A percentile compares a stretch with the other conserved stretches of the same genome.
Conservation (phyloP, 176 grass and related monocot genomes). For the Thinopyrum elongatum region DNA sequence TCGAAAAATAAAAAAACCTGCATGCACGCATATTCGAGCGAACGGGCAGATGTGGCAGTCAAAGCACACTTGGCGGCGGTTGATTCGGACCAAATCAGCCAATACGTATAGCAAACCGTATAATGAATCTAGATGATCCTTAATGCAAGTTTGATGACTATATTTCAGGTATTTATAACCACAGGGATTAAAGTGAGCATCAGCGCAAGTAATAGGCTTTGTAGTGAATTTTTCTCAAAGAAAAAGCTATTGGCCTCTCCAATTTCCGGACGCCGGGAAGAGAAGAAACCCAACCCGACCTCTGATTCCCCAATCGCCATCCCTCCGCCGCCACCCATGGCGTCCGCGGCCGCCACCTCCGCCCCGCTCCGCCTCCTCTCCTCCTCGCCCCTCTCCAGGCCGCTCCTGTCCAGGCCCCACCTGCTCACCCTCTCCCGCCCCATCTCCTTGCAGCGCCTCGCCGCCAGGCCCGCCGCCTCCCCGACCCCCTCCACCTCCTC, state of each 20-base stretch:
- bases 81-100: too few species aligned
- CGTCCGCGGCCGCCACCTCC: constrained; percentile 14
- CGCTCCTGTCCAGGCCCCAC: constrained; percentile 35
- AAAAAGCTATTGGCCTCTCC: background rate
- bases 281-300: background rate
- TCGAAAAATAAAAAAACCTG: too few species aligned
- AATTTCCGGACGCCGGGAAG: background rate
- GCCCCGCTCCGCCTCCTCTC: constrained; percentile 28
- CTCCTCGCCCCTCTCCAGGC: constrained; percentile 2
- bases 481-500: constrained; percentile 15
- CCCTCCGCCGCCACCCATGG: constrained; percentile 4
- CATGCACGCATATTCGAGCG: too few species aligned
- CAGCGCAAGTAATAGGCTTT: too few species aligned
- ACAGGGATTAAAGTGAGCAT: too few species aligned
- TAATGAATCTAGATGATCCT: too few species aligned
- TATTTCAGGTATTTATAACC: too few species aligned
- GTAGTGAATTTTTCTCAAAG: too few species aligned
- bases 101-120: too few species aligned
- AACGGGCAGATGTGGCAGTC: too few species aligned
- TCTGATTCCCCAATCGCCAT: constrained; percentile 6
- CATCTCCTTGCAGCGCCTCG: constrained; percentile 75
- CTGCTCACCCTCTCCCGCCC: constrained; percentile 48
- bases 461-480: constrained; percentile 36
- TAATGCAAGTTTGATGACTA: too few species aligned
- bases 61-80: too few species aligned